A percentile compares a stretch with the other conserved stretches of the same genome.
Evolutionary conservation across 306 rosid species (phyloP).

Genomic region (Clitoria ternatea): DNA sequence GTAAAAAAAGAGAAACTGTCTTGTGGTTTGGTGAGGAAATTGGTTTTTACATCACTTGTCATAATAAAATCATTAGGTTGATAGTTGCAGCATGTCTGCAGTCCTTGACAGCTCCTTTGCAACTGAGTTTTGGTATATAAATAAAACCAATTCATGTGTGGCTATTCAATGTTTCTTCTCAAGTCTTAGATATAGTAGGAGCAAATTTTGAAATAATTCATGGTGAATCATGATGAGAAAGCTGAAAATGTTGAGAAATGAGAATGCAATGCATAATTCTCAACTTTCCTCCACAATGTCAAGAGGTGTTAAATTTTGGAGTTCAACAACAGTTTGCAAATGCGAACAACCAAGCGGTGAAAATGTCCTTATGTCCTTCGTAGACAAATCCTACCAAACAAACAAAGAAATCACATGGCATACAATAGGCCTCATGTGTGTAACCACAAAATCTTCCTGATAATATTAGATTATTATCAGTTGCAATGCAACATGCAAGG

Average conservation of each 20-base stretch:
- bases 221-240: not conserved
- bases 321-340: not conserved
- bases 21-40: not conserved
- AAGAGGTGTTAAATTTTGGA: not conserved
- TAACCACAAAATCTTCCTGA: not conserved
- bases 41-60: not conserved
- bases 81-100: not conserved
- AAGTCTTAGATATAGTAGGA: not conserved
- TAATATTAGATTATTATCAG: not conserved
- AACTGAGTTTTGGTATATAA: not conserved
- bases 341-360: not conserved
- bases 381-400: not conserved
- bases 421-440: not conserved
- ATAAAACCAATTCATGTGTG: not conserved
- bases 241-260: slow-evolving; percentile 2
- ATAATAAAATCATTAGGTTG: slow-evolving; percentile 1
- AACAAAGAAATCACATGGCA: not conserved
- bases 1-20: not conserved
- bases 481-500: not conserved
- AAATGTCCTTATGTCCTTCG: not conserved
- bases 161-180: not conserved
- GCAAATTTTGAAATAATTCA: not conserved
- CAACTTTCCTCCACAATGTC: not conserved
- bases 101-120: not conserved
- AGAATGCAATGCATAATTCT: not conserved